Conservation (phyloP, 2,329 filamentous ascomycete genomes). For the Helotiales sp. region DNA sequence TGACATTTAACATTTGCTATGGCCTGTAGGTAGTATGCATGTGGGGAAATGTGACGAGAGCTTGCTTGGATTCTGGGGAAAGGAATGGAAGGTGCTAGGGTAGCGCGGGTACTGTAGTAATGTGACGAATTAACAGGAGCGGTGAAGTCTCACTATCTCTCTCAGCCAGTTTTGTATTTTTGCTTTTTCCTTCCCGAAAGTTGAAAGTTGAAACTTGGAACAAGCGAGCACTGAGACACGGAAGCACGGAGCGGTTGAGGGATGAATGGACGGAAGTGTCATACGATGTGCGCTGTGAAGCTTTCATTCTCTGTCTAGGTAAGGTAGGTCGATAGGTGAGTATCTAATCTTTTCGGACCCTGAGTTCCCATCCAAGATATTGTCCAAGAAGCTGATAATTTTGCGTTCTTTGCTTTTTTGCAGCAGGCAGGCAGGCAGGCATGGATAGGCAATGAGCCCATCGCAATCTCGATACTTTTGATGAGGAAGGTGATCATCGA, state of each 20-base stretch:
- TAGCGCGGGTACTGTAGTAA: neutral
- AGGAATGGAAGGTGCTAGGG: too few relatives aligned
- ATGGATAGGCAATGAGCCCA: neutral
- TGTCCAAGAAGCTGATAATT: neutral
- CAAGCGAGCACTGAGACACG: neutral
- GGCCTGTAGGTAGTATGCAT: neutral
- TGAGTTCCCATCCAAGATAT: constrained; percentile 7
- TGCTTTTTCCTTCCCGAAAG: neutral
- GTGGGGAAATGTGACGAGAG: neutral
- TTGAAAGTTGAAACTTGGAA: neutral
- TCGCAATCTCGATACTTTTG: neutral
- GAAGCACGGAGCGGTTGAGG: neutral
- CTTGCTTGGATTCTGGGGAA: too few relatives aligned
- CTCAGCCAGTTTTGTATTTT: neutral
- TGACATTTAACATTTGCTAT: too few relatives aligned
- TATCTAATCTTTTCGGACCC: constrained; percentile 13
- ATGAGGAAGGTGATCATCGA: neutral
- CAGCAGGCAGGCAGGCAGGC: neutral
- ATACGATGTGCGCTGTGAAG: constrained; percentile 23
- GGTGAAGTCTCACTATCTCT: neutral
- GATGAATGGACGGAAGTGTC: neutral
- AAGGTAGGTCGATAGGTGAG: constrained; percentile 2
- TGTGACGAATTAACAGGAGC: neutral
- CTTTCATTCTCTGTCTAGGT: constrained; percentile 28
- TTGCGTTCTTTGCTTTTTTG: constrained; percentile 1